Evolutionary conservation across 2,329 filamentous ascomycete genomes (phyloP).

Genomic region (Penicillium sp.): DNA sequence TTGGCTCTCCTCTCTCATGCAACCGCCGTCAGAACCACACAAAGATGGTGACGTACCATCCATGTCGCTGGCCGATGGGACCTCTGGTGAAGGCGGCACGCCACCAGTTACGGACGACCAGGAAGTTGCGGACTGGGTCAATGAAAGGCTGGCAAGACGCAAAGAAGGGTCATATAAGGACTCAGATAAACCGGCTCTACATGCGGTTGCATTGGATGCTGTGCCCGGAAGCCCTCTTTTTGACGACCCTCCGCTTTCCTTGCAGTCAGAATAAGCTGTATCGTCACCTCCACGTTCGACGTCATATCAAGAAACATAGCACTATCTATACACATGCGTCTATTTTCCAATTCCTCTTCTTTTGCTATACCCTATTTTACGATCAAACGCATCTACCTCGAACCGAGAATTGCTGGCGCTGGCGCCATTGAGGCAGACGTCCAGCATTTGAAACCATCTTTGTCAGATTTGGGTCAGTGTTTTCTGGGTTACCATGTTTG

Average conservation of each 20-base stretch:
- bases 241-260: constrained; percentile 29
- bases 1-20: constrained; percentile 79
- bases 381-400: constrained; percentile 1
- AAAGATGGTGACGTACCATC: constrained; percentile 51
- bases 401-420: constrained; percentile 17
- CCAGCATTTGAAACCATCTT: background rate
- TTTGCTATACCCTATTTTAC: constrained; percentile 13
- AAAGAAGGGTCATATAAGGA: constrained; percentile 61
- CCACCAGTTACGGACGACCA: constrained; percentile 65
- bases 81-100: constrained; percentile 39
- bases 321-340: constrained; percentile 7
- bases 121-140: constrained; percentile 88
- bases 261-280: constrained; percentile 2
- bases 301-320: constrained; percentile 14
- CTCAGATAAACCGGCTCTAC: constrained; percentile 76
- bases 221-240: constrained; percentile 53
- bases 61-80: constrained; percentile 39
- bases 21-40: constrained; percentile 70
- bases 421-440: constrained; percentile 18
- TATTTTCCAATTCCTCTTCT: background rate
- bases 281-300: background rate
- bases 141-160: constrained; percentile 69
- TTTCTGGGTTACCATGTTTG: constrained; percentile 1
- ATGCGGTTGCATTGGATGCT: constrained; percentile 81
- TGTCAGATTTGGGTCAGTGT: constrained; percentile 13